Evolutionary conservation across 2,329 filamentous ascomycete genomes (phyloP), one percentile per base, ranked within the genome.

Genomic region (Metarhizium sp.): DNA sequence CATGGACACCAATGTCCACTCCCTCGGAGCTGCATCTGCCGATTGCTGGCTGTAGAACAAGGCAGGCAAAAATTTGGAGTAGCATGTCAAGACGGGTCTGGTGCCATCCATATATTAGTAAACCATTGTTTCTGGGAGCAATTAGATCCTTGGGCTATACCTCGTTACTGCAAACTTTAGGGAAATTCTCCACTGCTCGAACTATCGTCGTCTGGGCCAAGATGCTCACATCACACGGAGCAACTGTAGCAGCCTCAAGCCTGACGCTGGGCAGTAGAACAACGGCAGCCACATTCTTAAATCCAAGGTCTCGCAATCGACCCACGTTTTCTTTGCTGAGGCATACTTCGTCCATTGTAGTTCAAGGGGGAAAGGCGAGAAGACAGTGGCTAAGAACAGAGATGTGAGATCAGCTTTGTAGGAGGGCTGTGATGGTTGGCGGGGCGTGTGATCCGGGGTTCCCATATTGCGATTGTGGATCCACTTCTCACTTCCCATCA

Each of bases 301-400:
- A 50, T n/a, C 47, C 50, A 14, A 56, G 45, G 13, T 50, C 50
- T 18, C 20, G 34, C 4, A 56, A 38, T 6, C 36, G 43, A 18
- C 36, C 38, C n/a, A 8, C 52, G 38, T 56, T 56, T 43, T 45
- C 50, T 18, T 53, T 25, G 25, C 54, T 56, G 4, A 56, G 47
- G 8, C 5, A 29, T 3, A 50, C 7, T 36, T 52, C 14, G 8
- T 16, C 16, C 54, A 52, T 52, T 48, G 45, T 20, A 34, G 16
- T 38, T 48, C 29, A 38, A 25, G 42, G 30, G 25, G 30, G 25
- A 6, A 11, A 16, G 18, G 20, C 45, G 25, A 14, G 20, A 30
- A 6, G 11, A 45, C n/a, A 20, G 11, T 10, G 32, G 32, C 10
- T 34, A 34, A 25, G 11, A 16, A 7, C 42, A 20, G 6, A 13